Evolutionary conservation across 441 rosid genomes (phyloP).

Genomic region (Theobroma grandiflorum): DNA sequence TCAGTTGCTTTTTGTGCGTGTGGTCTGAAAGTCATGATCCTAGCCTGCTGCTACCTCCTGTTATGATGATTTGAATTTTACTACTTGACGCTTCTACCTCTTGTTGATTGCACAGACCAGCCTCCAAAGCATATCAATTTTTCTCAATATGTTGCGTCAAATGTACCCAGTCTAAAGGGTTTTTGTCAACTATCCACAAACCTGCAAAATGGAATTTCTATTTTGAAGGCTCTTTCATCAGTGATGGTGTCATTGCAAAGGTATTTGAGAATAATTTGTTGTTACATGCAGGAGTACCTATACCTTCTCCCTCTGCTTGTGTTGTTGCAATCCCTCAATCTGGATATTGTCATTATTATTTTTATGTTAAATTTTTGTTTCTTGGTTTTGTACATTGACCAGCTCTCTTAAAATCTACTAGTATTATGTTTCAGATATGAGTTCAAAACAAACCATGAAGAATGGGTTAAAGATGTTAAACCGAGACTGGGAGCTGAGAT

Average conservation of each 20-base stretch:
- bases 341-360: conserved; percentile 8
- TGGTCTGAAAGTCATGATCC: neutral
- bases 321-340: neutral
- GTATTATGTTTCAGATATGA: conserved; percentile 67
- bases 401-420: neutral
- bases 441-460: conserved; percentile 90
- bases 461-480: conserved; percentile 82
- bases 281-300: neutral
- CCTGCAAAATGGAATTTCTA: conserved; percentile 55
- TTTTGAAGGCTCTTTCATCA: conserved; percentile 76
- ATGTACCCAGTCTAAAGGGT: conserved; percentile 73
- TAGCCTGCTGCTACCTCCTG: conserved; percentile 15
- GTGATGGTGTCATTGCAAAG: conserved; percentile 82
- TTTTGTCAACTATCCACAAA: conserved; percentile 56
- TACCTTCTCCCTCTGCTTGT: neutral
- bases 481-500: conserved; percentile 75
- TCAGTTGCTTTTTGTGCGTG: neutral
- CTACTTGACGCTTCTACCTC: conserved; percentile 23
- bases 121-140: conserved; percentile 70
- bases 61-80: neutral
- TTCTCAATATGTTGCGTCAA: conserved; percentile 67
- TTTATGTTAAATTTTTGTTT: neutral
- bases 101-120: conserved; percentile 67
- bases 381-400: neutral
- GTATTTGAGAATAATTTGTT: conserved; percentile 43